Conservation (phyloP, 2,329 filamentous ascomycete genomes). For the Aspergillus sp. region DNA sequence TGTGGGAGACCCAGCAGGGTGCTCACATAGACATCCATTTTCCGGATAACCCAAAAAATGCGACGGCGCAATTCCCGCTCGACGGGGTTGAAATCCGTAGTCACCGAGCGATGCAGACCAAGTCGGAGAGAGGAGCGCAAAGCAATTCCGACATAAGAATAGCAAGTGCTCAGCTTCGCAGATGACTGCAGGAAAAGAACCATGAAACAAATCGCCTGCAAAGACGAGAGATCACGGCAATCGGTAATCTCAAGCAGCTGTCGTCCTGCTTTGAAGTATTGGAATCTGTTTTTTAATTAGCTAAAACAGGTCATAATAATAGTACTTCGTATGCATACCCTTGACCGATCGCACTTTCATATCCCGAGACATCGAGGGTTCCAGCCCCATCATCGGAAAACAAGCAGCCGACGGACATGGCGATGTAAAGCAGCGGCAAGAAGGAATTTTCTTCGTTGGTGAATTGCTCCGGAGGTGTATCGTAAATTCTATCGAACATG, state of each 20-base stretch:
- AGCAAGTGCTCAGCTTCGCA: constrained; percentile 75
- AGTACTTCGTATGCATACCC: constrained; percentile 43
- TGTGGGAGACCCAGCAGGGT: constrained; percentile 50
- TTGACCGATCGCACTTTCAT: constrained; percentile 54
- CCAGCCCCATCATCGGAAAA: constrained; percentile 62
- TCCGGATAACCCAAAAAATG: constrained; percentile 54
- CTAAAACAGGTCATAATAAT: not conserved
- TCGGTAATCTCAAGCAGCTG: constrained; percentile 61
- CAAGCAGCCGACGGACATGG: constrained; percentile 71
- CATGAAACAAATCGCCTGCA: constrained; percentile 77
- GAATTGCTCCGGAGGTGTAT: constrained; percentile 62
- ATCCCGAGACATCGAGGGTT: constrained; percentile 48
- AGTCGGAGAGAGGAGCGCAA: constrained; percentile 73
- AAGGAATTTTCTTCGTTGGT: constrained; percentile 66
- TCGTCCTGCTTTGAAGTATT: constrained; percentile 71
- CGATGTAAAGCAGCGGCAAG: constrained; percentile 68
- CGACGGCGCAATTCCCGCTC: constrained; percentile 72
- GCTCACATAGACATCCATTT: constrained; percentile 53
- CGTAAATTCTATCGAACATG: constrained; percentile 75
- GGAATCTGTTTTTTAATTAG: constrained; percentile 53
- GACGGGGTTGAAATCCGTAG: constrained; percentile 68
- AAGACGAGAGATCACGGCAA: constrained; percentile 70
- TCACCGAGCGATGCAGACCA: constrained; percentile 72
- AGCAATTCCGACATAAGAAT: constrained; percentile 76
- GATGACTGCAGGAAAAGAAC: constrained; percentile 79